Evolutionary conservation across 768 basidiomycete species (phyloP), one percentile per base, ranked within the genome.

Genomic region (Russula olivacea): DNA sequence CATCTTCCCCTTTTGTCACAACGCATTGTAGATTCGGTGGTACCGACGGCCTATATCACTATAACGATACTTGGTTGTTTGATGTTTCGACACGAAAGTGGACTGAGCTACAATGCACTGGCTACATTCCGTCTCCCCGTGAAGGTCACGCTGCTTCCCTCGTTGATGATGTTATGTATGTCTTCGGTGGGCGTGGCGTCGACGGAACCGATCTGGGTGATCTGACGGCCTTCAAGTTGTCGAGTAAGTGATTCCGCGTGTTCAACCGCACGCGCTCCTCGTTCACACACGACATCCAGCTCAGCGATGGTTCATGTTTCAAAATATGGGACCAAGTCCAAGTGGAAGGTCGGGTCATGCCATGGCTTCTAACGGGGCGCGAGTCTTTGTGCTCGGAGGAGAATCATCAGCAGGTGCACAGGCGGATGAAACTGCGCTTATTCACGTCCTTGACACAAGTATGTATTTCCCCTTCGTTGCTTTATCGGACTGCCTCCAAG

Each of bases 281-380:
- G 17, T 12, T 60, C 34, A 55, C 45, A 41, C 58, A 61, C 12
- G 41, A 52, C 49, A 49, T 51, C 34, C 72, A 98, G 96, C 94
- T 74, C 91, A 93, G 71, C 82, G 97, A 69, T 99, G 97, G 97
- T 99, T 95, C 76, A 98, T 95, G 93, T 99, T 99, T 79, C 94
- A 98, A 75, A 97, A 98, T 72, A 99, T 99, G 97, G 97, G 97
- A 0, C 96, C 96, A 19, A 84, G 92, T 17, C 97, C 97, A 0
- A 87, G 81, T 45, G 91, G 93, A 3, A 83, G 97, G 55, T 95
- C 93, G 10, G 97, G 97, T 2, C 97, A 99, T 75, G 91, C 96
- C n/a, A 96, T 99, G 94, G 93, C 95, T 8, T 86, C 92, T 14
- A 87, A 90, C 71, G 93, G 91, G 34, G 82, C 87, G 53, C 84